Conservation (phyloP, 331 rosid genomes). For the Prunus yedoensis region DNA sequence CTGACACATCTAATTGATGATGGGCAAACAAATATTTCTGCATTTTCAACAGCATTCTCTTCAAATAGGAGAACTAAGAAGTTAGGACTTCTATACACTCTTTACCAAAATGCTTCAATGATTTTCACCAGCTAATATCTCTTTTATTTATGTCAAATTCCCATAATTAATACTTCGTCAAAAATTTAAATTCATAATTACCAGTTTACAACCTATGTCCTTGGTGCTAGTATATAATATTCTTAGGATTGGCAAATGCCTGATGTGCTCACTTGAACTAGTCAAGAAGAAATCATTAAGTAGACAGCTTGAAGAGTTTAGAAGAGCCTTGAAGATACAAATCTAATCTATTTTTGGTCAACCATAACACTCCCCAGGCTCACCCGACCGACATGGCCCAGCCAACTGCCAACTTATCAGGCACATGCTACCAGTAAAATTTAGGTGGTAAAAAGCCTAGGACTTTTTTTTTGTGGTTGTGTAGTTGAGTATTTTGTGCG, state of each 20-base stretch:
- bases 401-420: too few relatives aligned
- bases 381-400: too few relatives aligned
- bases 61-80: neutral
- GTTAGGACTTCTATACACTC: neutral
- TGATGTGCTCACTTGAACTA: too few relatives aligned
- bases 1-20: neutral
- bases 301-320: too few relatives aligned
- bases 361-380: too few relatives aligned
- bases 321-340: too few relatives aligned
- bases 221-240: neutral
- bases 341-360: too few relatives aligned
- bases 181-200: neutral
- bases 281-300: too few relatives aligned
- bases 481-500: too few relatives aligned
- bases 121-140: neutral
- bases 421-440: too few relatives aligned
- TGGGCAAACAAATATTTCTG: neutral
- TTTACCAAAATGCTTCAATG: neutral
- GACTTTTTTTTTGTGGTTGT: too few relatives aligned
- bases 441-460: too few relatives aligned
- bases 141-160: neutral
- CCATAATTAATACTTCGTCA: neutral
- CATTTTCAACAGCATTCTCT: neutral
- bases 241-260: neutral
- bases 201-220: slow-evolving; percentile 2